phyloP scores from a whole-genome alignment of 2,329 filamentous ascomycete species.

The Pseudogymnoascus sp. region DNA sequence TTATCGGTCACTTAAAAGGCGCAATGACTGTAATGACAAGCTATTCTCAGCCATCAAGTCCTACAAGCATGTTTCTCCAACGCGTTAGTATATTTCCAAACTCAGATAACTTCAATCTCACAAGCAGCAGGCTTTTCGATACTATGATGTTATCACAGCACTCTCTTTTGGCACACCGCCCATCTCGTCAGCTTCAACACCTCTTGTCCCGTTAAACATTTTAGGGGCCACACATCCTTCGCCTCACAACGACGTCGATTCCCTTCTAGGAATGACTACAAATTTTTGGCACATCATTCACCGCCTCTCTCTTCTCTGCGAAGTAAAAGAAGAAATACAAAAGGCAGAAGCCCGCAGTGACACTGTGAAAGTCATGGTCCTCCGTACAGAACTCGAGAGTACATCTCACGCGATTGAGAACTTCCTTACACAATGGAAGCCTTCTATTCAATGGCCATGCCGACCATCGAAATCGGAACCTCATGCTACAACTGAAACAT shows the following conservation, averaged over 20 bases:
- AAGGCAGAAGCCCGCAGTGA: slow-evolving; percentile 48
- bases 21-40: slow-evolving; percentile 52
- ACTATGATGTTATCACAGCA: not conserved
- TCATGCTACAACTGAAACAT: not conserved
- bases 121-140: slow-evolving; percentile 40
- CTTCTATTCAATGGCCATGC: slow-evolving; percentile 29
- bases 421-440: slow-evolving; percentile 47
- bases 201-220: not conserved
- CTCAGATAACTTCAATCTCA: slow-evolving; percentile 17
- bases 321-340: not conserved
- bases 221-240: not conserved
- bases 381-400: slow-evolving; percentile 22
- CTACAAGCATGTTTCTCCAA: slow-evolving; percentile 50
- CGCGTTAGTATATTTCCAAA: slow-evolving; percentile 34
- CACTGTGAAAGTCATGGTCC: slow-evolving; percentile 39
- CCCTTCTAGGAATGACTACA: slow-evolving; percentile 17
- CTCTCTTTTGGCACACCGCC: not conserved
- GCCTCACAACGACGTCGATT: not conserved
- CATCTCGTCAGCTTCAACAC: not conserved
- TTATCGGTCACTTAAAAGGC: slow-evolving; percentile 52
- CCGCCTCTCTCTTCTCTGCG: slow-evolving; percentile 27
- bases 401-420: slow-evolving; percentile 46
- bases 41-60: slow-evolving; percentile 35
- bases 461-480: not conserved
- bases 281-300: not conserved